phyloP scores from a whole-genome alignment of 352 stramenopile genomes.

The Phytophthora aleatoria region DNA sequence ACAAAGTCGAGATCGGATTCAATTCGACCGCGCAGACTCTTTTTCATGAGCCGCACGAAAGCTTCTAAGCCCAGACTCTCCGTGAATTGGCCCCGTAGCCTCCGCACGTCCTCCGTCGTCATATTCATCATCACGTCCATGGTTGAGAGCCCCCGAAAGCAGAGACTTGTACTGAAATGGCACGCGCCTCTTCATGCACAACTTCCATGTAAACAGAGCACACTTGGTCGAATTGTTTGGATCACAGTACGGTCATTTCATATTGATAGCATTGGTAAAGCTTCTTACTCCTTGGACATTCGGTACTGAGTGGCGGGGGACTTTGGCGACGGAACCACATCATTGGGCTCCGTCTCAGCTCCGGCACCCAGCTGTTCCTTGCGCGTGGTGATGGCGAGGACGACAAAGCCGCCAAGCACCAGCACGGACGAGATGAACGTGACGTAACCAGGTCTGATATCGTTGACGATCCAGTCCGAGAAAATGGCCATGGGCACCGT shows the following conservation, averaged over 20 bases:
- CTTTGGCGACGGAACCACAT: conserved; percentile 28
- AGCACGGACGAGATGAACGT: conserved; percentile 68
- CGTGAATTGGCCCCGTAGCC: conserved; percentile 59
- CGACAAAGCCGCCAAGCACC: conserved; percentile 79
- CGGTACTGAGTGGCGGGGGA: conserved; percentile 37
- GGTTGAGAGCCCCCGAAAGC: not conserved
- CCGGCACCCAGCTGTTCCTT: conserved; percentile 32
- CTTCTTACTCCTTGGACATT: conserved; percentile 36
- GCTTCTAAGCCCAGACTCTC: conserved; percentile 56
- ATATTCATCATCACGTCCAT: conserved; percentile 91
- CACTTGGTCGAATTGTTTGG: too few species aligned
- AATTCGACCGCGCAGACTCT: conserved; percentile 69
- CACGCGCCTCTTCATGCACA: not conserved
- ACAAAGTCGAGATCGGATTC: conserved; percentile 81
- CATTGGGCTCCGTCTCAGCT: conserved; percentile 1
- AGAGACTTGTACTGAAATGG: conserved; percentile 2
- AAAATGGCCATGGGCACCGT: conserved; percentile 96
- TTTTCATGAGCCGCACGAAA: conserved; percentile 78
- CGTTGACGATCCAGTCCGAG: conserved; percentile 84
- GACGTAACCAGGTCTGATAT: conserved; percentile 49
- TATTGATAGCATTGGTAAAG: conserved; percentile 13
- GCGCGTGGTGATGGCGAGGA: conserved; percentile 49
- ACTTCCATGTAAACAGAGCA: not conserved
- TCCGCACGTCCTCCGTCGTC: conserved; percentile 76
- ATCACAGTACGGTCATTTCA: conserved; percentile 13